Percentiles rank a stretch among this genome's conserved stretches.
These are phyloP conservation scores for Ensete glaucum DNA, from an alignment of 176 grass and related monocot species.

Conservation along the genomic window DNA sequence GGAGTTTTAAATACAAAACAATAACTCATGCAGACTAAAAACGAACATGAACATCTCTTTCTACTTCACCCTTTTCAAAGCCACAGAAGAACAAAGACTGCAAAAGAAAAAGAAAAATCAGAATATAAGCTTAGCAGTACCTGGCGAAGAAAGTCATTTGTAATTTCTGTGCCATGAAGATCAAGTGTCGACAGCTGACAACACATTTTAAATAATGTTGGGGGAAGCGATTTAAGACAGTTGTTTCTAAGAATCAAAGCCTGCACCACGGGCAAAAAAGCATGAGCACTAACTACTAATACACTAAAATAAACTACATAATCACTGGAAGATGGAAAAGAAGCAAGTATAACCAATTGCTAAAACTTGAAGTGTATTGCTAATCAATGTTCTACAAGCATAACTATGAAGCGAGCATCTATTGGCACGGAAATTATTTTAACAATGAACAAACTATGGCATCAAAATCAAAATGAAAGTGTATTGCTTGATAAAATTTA, in stretches of 20 bases:
- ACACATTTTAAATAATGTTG: slow-evolving; percentile 61
- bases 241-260: slow-evolving; percentile 75
- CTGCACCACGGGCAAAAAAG: slow-evolving; percentile 32
- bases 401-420: neutral
- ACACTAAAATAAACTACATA: neutral
- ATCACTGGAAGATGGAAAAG: no score
- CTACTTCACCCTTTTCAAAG: no score
- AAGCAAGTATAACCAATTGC: neutral
- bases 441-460: neutral
- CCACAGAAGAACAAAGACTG: neutral
- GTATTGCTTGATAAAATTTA: neutral
- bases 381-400: neutral
- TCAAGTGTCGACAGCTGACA: slow-evolving; percentile 63
- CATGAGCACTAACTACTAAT: neutral
- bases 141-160: slow-evolving; percentile 85
- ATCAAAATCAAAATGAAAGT: neutral
- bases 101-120: neutral
- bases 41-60: no score
- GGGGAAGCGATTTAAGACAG: slow-evolving; percentile 60
- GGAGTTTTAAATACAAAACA: no score
- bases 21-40: no score
- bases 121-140: slow-evolving; percentile 20
- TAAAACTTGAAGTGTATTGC: neutral
- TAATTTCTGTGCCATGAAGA: slow-evolving; percentile 93
- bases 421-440: neutral